phyloP scores from a whole-genome alignment of 768 basidiomycete genomes.

The Pulveroboletus sp. region DNA sequence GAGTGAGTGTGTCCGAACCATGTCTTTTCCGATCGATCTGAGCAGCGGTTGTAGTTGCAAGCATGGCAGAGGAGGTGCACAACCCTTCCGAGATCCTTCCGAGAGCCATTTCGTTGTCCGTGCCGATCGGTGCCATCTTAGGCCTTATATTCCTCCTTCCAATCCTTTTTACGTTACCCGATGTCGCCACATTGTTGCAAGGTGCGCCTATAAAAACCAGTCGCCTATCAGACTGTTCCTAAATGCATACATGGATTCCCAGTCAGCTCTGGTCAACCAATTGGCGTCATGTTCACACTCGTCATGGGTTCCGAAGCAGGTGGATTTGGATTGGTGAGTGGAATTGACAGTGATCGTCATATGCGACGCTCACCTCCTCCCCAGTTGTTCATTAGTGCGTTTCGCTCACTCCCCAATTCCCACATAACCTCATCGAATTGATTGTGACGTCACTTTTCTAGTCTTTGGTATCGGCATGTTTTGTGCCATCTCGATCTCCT shows the following conservation, averaged over 20 bases:
- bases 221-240: not conserved
- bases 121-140: constrained; percentile 48
- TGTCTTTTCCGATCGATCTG: not conserved
- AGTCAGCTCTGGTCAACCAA: constrained; percentile 61
- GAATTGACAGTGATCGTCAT: constrained; percentile 1
- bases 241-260: not conserved
- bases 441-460: constrained; percentile 1
- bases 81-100: constrained; percentile 54
- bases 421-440: no score
- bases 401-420: not conserved
- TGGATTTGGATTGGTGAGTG: constrained; percentile 55
- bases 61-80: constrained; percentile 66
- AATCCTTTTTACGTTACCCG: constrained; percentile 62
- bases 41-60: constrained; percentile 42
- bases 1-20: constrained; percentile 35
- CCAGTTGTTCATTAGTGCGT: constrained; percentile 43
- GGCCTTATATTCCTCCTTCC: constrained; percentile 59
- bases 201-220: constrained; percentile 33
- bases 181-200: constrained; percentile 47
- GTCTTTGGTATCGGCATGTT: constrained; percentile 57
- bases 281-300: constrained; percentile 57
- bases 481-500: constrained; percentile 63
- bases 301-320: constrained; percentile 60
- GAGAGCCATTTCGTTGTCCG: constrained; percentile 48
- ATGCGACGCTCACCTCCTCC: not conserved